Conservation (phyloP, 2,329 filamentous ascomycete genomes). For the Verticillium nonalfalfae region DNA sequence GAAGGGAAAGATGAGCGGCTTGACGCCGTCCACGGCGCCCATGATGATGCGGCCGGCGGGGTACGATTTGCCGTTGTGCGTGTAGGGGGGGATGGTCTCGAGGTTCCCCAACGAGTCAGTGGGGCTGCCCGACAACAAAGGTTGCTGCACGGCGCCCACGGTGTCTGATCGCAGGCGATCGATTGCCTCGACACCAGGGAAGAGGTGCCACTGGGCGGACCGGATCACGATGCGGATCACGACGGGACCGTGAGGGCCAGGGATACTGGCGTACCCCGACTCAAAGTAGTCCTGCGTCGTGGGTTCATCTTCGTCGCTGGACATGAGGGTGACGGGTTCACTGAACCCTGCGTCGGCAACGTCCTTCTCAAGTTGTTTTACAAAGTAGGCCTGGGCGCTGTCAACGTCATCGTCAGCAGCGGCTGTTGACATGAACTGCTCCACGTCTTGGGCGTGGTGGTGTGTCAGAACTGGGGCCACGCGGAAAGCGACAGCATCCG, state of each 20-base stretch:
- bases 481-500: constrained; percentile 23
- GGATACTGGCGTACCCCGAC: constrained; percentile 29
- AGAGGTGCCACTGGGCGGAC: constrained; percentile 18
- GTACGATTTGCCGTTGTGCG: neutral
- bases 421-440: constrained; percentile 22
- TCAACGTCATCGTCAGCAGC: too few species aligned
- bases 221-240: constrained; percentile 25
- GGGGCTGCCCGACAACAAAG: too few species aligned
- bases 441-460: constrained; percentile 24
- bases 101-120: constrained; percentile 24
- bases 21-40: neutral
- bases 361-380: neutral
- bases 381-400: too few species aligned
- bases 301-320: too few species aligned
- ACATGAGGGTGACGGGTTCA: too few species aligned
- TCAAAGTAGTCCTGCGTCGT: constrained; percentile 32
- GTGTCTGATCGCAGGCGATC: constrained; percentile 19
- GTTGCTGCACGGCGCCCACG: constrained; percentile 24
- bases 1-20: constrained; percentile 17
- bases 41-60: neutral
- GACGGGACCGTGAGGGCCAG: constrained; percentile 24
- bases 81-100: constrained; percentile 27
- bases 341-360: constrained; percentile 8
- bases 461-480: constrained; percentile 30
- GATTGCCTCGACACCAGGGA: constrained; percentile 24